Evolutionary conservation across 2,329 filamentous ascomycete species (phyloP), one percentile per base, ranked within the genome.

Genomic region (Pyrenochaeta sp.): DNA sequence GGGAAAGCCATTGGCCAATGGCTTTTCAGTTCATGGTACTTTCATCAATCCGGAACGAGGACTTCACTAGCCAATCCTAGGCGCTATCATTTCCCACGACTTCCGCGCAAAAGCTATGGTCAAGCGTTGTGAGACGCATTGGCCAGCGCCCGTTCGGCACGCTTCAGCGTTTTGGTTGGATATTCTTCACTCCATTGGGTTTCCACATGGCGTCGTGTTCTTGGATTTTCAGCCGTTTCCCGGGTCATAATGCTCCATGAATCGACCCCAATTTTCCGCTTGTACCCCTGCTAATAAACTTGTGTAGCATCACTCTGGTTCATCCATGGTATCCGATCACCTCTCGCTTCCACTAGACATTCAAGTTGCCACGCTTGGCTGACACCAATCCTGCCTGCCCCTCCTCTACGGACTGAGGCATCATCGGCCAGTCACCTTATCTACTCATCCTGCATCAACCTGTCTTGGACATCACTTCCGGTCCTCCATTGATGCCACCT

Each of bases 391-490:
- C 58, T 72, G 59, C 67, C 69, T 64, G 67, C 55, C 71, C 52
- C 70, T 68, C 69, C 50, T 61, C 58, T 57, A 62, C 65, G 66
- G 67, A 58, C 69, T 56, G 66, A 75, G 67, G 64, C 74, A 75
- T 76, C 69, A 65, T 71, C 67, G 65, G 64, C 79, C 80, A 82
- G 80, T 82, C 79, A 82, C 77, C 79, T 81, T 82, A 81, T 81
- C 80, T 72, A 61, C 66, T 60, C 61, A 64, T 69, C 65, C 76
- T 81, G 79, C 79, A 79, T 69, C 71, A 65, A 64, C 67, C 68
- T 60, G 66, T 71, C 63, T 64, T 66, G 67, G 72, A 65, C 54
- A 71, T 65, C 64, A 73, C 67, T 67, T 75, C 70, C 70, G 73
- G 71, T 71, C 71, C 72, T 77, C 71, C 75, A 68, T 66, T 70